phyloP scores from a whole-genome alignment of 164 flowering plant genomes.

The Chimonanthus praecox region DNA sequence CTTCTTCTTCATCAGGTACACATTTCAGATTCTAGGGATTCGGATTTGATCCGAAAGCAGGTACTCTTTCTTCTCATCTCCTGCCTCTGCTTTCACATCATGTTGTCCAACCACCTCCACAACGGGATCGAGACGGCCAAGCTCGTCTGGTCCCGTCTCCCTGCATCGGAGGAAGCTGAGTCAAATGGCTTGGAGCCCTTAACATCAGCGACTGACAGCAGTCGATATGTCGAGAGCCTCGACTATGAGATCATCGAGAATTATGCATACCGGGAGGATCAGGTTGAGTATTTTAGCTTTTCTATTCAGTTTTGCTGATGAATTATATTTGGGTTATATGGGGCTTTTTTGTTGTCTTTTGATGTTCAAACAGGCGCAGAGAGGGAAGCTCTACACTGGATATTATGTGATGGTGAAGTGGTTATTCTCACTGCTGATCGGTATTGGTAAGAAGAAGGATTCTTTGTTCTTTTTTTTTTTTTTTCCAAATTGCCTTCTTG shows the following conservation, averaged over 20 bases:
- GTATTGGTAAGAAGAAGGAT: slow-evolving; percentile 57
- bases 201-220: slow-evolving; percentile 24
- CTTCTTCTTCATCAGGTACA: too few relatives aligned
- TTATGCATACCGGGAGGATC: slow-evolving; percentile 79
- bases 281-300: slow-evolving; percentile 34
- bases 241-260: slow-evolving; percentile 97
- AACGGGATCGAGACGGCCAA: slow-evolving; percentile 82
- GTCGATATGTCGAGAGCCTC: slow-evolving; percentile 62
- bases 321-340: not conserved
- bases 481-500: not conserved
- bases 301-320: not conserved
- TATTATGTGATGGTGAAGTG: slow-evolving; percentile 74
- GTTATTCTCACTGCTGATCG: slow-evolving; percentile 77
- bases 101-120: slow-evolving; percentile 60
- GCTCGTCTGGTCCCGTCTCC: slow-evolving; percentile 77
- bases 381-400: slow-evolving; percentile 63
- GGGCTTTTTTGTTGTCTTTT: not conserved
- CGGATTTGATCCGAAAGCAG: not conserved
- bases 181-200: slow-evolving; percentile 30
- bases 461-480: not conserved
- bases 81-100: slow-evolving; percentile 5
- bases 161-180: slow-evolving; percentile 57
- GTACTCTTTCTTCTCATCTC: too few relatives aligned
- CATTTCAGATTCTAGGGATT: too few relatives aligned
- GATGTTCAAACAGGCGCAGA: slow-evolving; percentile 44